phyloP scores from a whole-genome alignment of 139 green algal species.

The Pedinophyceae sp. region DNA sequence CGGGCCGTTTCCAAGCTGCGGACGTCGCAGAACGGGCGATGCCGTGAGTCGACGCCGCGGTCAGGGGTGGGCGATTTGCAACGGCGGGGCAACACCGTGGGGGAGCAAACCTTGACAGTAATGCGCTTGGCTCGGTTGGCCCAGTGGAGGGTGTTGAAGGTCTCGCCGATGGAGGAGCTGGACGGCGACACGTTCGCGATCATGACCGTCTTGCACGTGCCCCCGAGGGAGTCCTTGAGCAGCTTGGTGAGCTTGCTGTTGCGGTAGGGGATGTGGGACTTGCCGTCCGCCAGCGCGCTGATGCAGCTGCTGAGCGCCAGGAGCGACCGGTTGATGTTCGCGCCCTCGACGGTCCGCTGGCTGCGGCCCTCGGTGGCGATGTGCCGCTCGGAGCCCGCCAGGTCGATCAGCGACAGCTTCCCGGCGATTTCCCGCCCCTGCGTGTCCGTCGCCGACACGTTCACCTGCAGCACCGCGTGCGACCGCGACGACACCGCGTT shows the following conservation, averaged over 20 bases:
- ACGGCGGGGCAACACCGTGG: no score
- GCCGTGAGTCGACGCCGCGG: no score
- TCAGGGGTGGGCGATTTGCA: no score
- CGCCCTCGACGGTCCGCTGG: conserved; percentile 27
- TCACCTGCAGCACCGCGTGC: conserved; percentile 22
- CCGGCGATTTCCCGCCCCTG: conserved; percentile 6
- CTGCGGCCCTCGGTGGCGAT: conserved; percentile 7
- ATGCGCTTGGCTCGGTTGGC: conserved; percentile 54
- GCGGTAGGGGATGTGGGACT: conserved; percentile 48
- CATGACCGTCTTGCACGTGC: conserved; percentile 43
- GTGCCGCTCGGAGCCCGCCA: conserved; percentile 19
- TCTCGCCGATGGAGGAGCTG: conserved; percentile 62
- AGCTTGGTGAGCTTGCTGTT: conserved; percentile 63
- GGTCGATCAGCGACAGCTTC: conserved; percentile 28
- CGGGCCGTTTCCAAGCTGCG: no score
- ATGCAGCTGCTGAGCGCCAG: conserved; percentile 79
- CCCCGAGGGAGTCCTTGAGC: conserved; percentile 20
- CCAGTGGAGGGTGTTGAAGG: conserved; percentile 48
- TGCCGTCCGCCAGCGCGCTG: conserved; percentile 48
- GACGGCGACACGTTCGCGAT: conserved; percentile 56
- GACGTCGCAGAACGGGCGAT: no score
- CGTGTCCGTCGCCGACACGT: background rate
- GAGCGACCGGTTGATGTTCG: conserved; percentile 67
- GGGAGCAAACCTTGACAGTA: no score
- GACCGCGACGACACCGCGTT: conserved; percentile 23